Percentiles rank a stretch among this genome's conserved stretches.
Conservation (phyloP, 78 protist species). For the Dictyostelium firmibasis region DNA sequence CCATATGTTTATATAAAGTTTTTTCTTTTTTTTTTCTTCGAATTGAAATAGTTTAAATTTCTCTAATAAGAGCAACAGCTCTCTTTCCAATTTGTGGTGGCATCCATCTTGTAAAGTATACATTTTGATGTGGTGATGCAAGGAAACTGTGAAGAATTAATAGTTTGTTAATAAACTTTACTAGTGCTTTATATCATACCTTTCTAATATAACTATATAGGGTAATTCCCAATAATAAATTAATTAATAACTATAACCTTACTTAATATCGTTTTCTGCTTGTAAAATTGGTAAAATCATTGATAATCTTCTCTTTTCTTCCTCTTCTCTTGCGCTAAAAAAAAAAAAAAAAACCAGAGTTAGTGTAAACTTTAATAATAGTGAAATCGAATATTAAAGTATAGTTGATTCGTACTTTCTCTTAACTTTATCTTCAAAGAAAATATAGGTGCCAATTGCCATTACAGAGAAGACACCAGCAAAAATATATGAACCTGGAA, state of each 20-base stretch:
- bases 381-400: background rate
- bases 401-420: slow-evolving; percentile 7
- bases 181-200: too few relatives aligned
- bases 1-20: background rate
- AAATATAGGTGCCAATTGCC: slow-evolving; percentile 28
- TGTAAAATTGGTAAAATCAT: slow-evolving; percentile 70
- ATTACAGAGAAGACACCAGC: slow-evolving; percentile 3
- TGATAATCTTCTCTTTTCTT: slow-evolving; percentile 55
- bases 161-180: background rate
- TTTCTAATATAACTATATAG: background rate
- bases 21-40: too few relatives aligned
- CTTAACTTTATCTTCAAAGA: slow-evolving; percentile 23
- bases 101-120: slow-evolving; percentile 70
- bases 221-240: background rate
- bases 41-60: background rate
- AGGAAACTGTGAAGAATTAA: slow-evolving; percentile 10
- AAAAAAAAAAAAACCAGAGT: background rate
- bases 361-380: too few relatives aligned
- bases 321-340: slow-evolving; percentile 25
- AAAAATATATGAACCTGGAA: slow-evolving; percentile 37
- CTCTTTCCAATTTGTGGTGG: slow-evolving; percentile 48
- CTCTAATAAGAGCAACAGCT: background rate
- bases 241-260: background rate
- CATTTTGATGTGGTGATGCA: slow-evolving; percentile 66
- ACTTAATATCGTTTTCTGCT: slow-evolving; percentile 74